A percentile compares a stretch with the other conserved stretches of the same genome.
phyloP scores from a whole-genome alignment of 202 grass and related monocot genomes.

The Saccharum hybrid region DNA sequence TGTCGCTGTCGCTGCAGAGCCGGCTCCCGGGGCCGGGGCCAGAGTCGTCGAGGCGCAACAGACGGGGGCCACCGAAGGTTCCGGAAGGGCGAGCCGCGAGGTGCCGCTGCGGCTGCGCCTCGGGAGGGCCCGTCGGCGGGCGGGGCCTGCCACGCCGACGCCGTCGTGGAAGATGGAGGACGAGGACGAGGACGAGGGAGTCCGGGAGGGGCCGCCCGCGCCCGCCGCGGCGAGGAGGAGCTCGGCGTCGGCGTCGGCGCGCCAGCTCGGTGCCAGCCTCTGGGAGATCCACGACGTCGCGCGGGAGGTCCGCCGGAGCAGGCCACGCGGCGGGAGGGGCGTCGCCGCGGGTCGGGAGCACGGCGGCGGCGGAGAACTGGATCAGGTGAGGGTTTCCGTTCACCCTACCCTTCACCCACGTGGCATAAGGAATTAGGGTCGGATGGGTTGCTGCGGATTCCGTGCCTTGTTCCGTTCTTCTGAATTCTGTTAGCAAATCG shows the following conservation, averaged over 20 bases:
- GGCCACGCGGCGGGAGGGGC: constrained; percentile 40
- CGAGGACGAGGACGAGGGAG: constrained; percentile 7
- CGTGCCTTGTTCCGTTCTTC: neutral
- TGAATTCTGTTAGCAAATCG: neutral
- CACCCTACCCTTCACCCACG: neutral
- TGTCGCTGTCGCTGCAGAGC: neutral
- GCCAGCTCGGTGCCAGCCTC: constrained; percentile 79
- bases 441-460: neutral
- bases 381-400: constrained; percentile 50
- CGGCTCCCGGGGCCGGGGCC: neutral
- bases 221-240: constrained; percentile 43
- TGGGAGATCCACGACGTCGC: constrained; percentile 85
- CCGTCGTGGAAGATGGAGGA: constrained; percentile 80
- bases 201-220: neutral
- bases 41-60: neutral
- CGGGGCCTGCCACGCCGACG: constrained; percentile 59
- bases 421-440: neutral
- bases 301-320: constrained; percentile 35
- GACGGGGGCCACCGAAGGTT: neutral
- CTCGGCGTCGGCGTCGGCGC: constrained; percentile 66
- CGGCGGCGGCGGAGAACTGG: constrained; percentile 11
- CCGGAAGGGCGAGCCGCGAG: constrained; percentile 13
- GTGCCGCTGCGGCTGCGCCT: constrained; percentile 68
- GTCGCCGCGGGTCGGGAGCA: neutral
- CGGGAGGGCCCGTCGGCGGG: constrained; percentile 49